Evolutionary conservation across 306 rosid genomes (phyloP).

Genomic region (Vigna trinervia): DNA sequence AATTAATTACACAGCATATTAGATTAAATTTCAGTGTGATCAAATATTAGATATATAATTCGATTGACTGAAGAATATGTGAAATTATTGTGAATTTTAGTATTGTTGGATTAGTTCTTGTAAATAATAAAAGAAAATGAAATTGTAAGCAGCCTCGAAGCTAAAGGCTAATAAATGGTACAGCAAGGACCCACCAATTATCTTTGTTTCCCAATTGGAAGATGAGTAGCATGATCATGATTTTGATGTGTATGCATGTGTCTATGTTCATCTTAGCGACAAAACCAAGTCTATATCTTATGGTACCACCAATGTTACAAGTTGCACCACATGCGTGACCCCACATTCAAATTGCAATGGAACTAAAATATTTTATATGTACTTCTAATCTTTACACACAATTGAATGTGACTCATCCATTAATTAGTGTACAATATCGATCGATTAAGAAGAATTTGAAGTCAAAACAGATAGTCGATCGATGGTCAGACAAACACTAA

Average conservation of each 20-base stretch:
- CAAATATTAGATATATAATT: no score
- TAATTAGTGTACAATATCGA: not conserved
- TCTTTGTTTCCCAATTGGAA: not conserved
- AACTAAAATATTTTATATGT: not conserved
- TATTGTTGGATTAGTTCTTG: no score
- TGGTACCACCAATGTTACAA: not conserved
- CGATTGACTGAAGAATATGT: no score
- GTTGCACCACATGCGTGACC: constrained; percentile 30
- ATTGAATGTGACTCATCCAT: not conserved
- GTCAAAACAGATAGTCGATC: no score
- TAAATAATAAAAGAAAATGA: no score
- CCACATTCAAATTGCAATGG: not conserved
- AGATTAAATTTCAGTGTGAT: no score
- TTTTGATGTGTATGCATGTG: not conserved
- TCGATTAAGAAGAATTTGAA: no score
- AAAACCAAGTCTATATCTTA: constrained; percentile 12
- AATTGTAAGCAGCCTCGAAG: no score
- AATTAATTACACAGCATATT: not conserved
- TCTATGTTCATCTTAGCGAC: constrained; percentile 36
- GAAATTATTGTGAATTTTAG: no score
- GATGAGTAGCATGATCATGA: not conserved
- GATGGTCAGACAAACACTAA: no score
- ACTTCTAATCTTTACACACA: not conserved
- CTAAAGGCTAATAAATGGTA: not conserved
- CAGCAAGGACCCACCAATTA: not conserved